Evolutionary conservation across 2,329 filamentous ascomycete genomes (phyloP).

Genomic region (Cryoendolithus antarcticus): DNA sequence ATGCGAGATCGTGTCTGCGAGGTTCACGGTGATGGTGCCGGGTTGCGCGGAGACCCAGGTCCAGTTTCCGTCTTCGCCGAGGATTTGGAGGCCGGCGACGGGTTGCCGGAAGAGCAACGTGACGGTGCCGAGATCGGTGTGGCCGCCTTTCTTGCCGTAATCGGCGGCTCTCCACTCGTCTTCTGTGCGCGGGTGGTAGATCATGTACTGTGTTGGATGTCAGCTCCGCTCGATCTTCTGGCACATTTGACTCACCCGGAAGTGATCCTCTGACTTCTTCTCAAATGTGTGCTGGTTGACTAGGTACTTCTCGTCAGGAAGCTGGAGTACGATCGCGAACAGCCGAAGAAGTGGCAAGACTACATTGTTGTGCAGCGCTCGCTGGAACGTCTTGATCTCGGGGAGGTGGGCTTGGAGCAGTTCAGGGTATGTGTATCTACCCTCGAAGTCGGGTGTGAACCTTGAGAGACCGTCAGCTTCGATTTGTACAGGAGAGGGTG

Average conservation of each 20-base stretch:
- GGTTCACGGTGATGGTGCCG: conserved; percentile 29
- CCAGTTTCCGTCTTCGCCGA: conserved; percentile 24
- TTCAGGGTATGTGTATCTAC: conserved; percentile 13
- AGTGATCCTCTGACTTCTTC: conserved; percentile 46
- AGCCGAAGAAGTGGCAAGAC: conserved; percentile 45
- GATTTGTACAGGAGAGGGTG: no score
- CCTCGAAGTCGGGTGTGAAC: conserved; percentile 19
- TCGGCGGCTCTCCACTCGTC: conserved; percentile 10
- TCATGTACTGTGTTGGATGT: conserved; percentile 35
- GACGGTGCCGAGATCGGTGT: conserved; percentile 30
- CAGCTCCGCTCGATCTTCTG: conserved; percentile 18
- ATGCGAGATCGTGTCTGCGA: conserved; percentile 28
- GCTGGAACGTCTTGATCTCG: conserved; percentile 45
- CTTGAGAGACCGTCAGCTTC: conserved; percentile 26
- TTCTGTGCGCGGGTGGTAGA: conserved; percentile 13
- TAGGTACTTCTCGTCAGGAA: conserved; percentile 46
- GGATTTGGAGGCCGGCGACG: conserved; percentile 1
- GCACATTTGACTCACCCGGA: conserved; percentile 40
- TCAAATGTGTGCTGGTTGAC: conserved; percentile 47
- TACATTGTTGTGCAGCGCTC: conserved; percentile 40
- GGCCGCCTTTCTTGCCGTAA: conserved; percentile 18
- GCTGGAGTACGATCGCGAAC: conserved; percentile 48
- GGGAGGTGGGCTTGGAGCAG: conserved; percentile 35
- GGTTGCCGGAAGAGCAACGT: conserved; percentile 22
- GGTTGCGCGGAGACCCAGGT: conserved; percentile 29